Base-by-base conservation (phyloP, 352 stramenopile species). In the Globisporangium sylvaticum region DNA sequence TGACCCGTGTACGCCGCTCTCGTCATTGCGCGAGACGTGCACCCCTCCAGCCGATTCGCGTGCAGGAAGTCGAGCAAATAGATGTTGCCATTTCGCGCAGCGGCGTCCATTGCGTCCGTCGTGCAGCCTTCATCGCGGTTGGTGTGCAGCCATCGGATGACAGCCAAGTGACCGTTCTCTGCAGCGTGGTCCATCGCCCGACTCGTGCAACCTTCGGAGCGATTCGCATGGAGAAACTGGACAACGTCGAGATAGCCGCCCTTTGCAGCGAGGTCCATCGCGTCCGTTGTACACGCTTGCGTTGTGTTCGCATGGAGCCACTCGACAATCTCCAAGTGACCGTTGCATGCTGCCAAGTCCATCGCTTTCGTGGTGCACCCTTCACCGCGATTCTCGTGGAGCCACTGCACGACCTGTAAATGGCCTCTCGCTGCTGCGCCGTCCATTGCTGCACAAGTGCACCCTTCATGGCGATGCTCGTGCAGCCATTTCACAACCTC, bases 331-430 rank as follows among this genome's bases (percentile, higher is more conserved):
- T 70, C 39, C 37, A 87, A 53, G 65, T 88, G 76, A 8, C 79
- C 79, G 24, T 83, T 78, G 34, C 70, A 78, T 0, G 85, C 83
- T 10, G 85, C 81, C n/a, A 79, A 66, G 71, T 89, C 80, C 58
- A 91, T 76, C 0, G 83, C 83, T 48, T 81, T 79, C 53, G 78
- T 71, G 0, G 78, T 78, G 20, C 79, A 79, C 0, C 78, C 72
- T 37, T 86, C 78, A 1, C 53, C 65, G 14, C 76, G 81, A 37
- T 77, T 70, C 3, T 69, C 65, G 22, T 81, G 76, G 20, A 88
- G 69, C 61, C 74, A 87, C 62, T 84, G 25, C 4, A 90, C 73
- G 32, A 87, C 75, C 1, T 72, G 59, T 56, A 88, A 32, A 25
- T 84, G 68, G 0, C 79, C 79, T 14, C 68, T 61, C 0, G 69